Evolutionary conservation across 257 asterid species (phyloP), one percentile per base, ranked within the genome.

Genomic region (Ilex aquifolium): DNA sequence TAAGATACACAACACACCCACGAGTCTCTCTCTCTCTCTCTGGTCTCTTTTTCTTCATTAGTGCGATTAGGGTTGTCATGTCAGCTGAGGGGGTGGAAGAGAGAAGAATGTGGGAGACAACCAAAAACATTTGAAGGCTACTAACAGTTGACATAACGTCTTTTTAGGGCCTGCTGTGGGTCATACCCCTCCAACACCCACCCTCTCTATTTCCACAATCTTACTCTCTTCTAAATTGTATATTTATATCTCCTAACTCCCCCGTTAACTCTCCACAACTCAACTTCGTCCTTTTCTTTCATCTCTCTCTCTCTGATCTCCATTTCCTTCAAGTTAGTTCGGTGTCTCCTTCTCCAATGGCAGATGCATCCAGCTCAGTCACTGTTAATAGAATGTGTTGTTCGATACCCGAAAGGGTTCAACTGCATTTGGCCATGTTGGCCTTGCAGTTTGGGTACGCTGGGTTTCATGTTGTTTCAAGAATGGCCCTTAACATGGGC

Each of bases 401-500:
- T 60, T 79, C 82, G 10, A 70, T 93, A 10, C 96, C 99, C 7
- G 99, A 93, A 77, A 93, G 75, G 57, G 67, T 78, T 51, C 97
- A 93, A 71, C 93, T 90, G 29, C 99, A 90, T 69, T 49, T 84
- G 46, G 80, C 99, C 56, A 93, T 93, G 99, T 70, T 93, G 21
- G 84, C 92, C 46, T 60, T 94, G 79, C 99, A 94, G 32, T 94
- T 94, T 46, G 99, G 99, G 2, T 94, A 94, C 48, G 99, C 99
- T 2, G 99, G 99, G 17, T 94, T 94, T 13, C 99, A 94, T 63
- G 95, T 94, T 11, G 97, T 94, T 29, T 94, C 99, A 2, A 68
- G 97, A 36, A 81, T 84, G 29, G 99, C 99, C 59, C 99, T 94
- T 60, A 94, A 94, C 69, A 94, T 90, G 97, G 99, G 99, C 49